Conservation (phyloP, 202 grass and related monocot species). For the Setaria italica region DNA sequence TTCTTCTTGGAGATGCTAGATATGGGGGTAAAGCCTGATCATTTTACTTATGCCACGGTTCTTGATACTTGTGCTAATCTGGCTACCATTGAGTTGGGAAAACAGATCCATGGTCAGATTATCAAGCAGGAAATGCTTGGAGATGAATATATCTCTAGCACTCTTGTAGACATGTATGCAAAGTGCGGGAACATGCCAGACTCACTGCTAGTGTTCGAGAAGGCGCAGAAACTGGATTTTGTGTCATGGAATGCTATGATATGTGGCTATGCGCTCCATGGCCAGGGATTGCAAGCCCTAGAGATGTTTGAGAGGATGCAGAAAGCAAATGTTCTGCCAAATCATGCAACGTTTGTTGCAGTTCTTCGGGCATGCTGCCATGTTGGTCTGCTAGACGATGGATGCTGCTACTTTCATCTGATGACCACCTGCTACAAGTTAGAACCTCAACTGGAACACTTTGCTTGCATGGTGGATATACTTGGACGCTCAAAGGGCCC, state of each 20-base stretch:
- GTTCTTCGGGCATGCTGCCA: constrained; percentile 89
- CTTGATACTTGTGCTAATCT: constrained; percentile 89
- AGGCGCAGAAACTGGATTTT: constrained; percentile 66
- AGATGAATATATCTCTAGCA: constrained; percentile 81
- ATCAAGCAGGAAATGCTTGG: constrained; percentile 79
- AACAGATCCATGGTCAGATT: constrained; percentile 82
- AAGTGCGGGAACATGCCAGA: constrained; percentile 82
- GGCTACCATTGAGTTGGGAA: constrained; percentile 78
- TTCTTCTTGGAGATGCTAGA: constrained; percentile 81
- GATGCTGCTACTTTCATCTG: constrained; percentile 68
- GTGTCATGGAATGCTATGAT: constrained; percentile 94
- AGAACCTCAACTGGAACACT: constrained; percentile 86
- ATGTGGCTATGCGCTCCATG: constrained; percentile 85
- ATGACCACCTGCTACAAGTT: constrained; percentile 68
- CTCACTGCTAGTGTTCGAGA: constrained; percentile 68
- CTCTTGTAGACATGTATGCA: constrained; percentile 89
- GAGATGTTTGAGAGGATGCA: constrained; percentile 88
- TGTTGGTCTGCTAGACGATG: constrained; percentile 76
- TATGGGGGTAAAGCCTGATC: constrained; percentile 68
- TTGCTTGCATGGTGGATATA: constrained; percentile 93
- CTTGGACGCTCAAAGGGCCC: constrained; percentile 72
- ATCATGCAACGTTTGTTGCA: constrained; percentile 82
- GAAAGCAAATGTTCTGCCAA: constrained; percentile 70
- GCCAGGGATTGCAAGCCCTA: constrained; percentile 75
- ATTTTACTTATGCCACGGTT: constrained; percentile 85